A percentile compares a stretch with the other conserved stretches of the same genome.
Evolutionary conservation across 768 basidiomycete genomes (phyloP).

Genomic region (Suillus discolor): DNA sequence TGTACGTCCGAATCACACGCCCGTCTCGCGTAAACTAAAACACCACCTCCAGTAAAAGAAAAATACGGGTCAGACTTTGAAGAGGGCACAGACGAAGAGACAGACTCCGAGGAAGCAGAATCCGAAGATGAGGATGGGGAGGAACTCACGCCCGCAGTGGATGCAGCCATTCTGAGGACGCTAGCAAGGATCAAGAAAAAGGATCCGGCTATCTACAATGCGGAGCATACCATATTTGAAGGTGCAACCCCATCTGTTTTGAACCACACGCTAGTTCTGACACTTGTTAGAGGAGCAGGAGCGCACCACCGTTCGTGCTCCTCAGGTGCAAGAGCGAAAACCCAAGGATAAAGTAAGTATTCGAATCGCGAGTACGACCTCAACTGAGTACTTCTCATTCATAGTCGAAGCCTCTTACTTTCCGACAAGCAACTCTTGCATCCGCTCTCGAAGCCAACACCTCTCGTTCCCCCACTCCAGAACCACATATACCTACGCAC

Average conservation of each 20-base stretch:
- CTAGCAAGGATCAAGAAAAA: constrained; percentile 80
- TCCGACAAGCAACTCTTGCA: constrained; percentile 73
- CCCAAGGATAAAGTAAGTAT: constrained; percentile 53
- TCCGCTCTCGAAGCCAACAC: constrained; percentile 51
- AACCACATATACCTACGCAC: constrained; percentile 62
- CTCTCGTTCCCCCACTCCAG: constrained; percentile 61
- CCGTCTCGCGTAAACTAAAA: background rate
- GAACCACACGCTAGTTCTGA: constrained; percentile 3
- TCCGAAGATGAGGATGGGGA: constrained; percentile 94
- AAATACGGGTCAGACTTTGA: constrained; percentile 80
- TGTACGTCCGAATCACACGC: constrained; percentile 44
- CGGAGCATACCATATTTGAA: constrained; percentile 71
- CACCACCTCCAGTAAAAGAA: constrained; percentile 62
- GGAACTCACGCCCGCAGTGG: constrained; percentile 90
- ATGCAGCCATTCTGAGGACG: constrained; percentile 92
- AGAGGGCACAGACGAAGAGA: constrained; percentile 48
- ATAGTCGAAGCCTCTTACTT: constrained; percentile 71
- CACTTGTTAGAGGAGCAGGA: constrained; percentile 63
- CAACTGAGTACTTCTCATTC: constrained; percentile 6
- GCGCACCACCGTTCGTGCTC: constrained; percentile 36
- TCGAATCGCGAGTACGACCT: background rate
- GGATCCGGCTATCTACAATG: constrained; percentile 85
- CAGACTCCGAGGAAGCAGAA: constrained; percentile 76
- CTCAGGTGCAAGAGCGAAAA: constrained; percentile 24
- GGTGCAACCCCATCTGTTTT: constrained; percentile 45